phyloP scores from a whole-genome alignment of 371 early-diverging fungal genomes.

The Umbelopsis sp. region DNA sequence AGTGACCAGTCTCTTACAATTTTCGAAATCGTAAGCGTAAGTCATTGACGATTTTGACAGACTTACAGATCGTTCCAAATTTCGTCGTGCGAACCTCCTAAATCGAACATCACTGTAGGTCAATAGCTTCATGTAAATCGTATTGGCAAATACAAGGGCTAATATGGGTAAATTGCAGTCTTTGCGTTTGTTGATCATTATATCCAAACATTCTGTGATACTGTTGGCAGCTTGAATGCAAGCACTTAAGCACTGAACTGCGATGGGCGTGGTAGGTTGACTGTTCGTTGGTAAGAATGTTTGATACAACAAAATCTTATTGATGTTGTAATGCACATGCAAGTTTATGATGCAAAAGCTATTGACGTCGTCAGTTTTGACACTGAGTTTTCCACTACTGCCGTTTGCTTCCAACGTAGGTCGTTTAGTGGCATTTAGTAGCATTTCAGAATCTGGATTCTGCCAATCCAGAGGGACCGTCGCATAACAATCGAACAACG shows the following conservation, averaged over 20 bases:
- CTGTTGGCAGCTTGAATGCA: constrained; percentile 45
- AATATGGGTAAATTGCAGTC: constrained; percentile 44
- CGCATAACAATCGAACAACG: constrained; percentile 21
- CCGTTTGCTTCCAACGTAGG: constrained; percentile 13
- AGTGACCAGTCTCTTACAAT: constrained; percentile 30
- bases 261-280: constrained; percentile 27
- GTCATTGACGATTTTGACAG: constrained; percentile 34
- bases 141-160: constrained; percentile 43
- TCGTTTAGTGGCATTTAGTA: neutral
- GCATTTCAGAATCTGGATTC: constrained; percentile 6
- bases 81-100: constrained; percentile 29
- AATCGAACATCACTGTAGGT: constrained; percentile 31
- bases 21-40: constrained; percentile 47
- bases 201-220: constrained; percentile 38
- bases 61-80: constrained; percentile 37
- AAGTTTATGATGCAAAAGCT: constrained; percentile 38
- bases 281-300: constrained; percentile 36
- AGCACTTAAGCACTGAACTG: constrained; percentile 30
- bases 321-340: constrained; percentile 41
- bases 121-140: constrained; percentile 39
- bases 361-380: constrained; percentile 30
- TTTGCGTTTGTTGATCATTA: constrained; percentile 34
- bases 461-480: constrained; percentile 25
- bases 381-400: constrained; percentile 16
- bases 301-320: constrained; percentile 44